Evolutionary conservation across 306 rosid genomes (phyloP).

Genomic region (Castanea crenata): DNA sequence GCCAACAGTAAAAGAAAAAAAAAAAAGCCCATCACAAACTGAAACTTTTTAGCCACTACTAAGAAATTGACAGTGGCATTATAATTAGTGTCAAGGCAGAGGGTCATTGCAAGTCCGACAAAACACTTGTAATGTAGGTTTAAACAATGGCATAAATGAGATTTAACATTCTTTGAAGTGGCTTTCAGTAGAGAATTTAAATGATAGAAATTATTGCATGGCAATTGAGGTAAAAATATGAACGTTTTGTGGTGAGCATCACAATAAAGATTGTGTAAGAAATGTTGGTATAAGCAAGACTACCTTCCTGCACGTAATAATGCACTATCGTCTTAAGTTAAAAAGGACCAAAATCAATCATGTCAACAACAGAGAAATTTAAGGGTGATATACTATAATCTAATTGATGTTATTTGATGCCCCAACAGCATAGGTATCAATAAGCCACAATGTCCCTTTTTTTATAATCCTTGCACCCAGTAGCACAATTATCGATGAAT

Average conservation of each 20-base stretch:
- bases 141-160: slow-evolving; percentile 4
- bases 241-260: background rate
- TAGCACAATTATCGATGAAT: no score
- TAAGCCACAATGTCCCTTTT: no score
- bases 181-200: background rate
- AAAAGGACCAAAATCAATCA: no score
- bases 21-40: slow-evolving; percentile 5
- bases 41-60: background rate
- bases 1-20: slow-evolving; percentile 9
- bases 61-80: background rate
- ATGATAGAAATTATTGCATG: background rate
- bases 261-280: background rate
- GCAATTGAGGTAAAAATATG: background rate
- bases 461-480: no score
- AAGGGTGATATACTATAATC: no score
- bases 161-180: background rate
- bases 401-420: no score
- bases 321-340: no score
- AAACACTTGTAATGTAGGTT: background rate
- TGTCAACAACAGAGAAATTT: no score
- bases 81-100: background rate
- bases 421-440: no score
- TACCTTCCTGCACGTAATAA: background rate
- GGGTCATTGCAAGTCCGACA: background rate
- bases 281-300: background rate